Base-by-base conservation (phyloP, 2,329 filamentous ascomycete genomes). In the Beauveria varroae region DNA sequence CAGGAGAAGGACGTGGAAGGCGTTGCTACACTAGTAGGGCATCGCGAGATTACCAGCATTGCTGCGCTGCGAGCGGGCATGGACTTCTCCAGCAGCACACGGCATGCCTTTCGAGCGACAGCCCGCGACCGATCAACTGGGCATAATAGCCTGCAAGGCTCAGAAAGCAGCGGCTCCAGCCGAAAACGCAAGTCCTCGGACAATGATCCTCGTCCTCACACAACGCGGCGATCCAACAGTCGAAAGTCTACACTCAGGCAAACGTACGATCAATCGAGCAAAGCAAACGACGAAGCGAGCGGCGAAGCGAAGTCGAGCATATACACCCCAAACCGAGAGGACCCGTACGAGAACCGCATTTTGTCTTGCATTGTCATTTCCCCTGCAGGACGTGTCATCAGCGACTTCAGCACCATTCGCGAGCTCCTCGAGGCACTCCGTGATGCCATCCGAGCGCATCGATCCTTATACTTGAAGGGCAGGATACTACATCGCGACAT, bases 401-500 rank as follows among this genome's bases (percentile, higher is more conserved):
- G 65, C 34, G 53, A 64, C 28, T 77, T 72, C 60, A 1, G 34
- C 10, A 67, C 67, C 2, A 61, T 68, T 8, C 43, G 16, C 44
- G 72, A 78, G 62, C 64, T 78, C 8, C 67, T 78, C 1, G 63
- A 68, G 49, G 68, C 67, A 1, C 62, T 72, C 20, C 68, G 68
- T 5, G 74, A 77, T 60, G 69, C 69, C 16, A 70, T 77, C 56
- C 71, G 64, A n/a, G 73, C 67, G n/a, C 70, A 77, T 57, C 67
- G 62, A n/a, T 74, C 69, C 16, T 65, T 78, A 0, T 71, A 72
- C 30, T 14, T 66, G 0, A 60, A 71, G 5, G 68, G 70, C 10
- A 66, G 68, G 6, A 73, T 76, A 57, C 68, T 77, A 9, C 70
- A 77, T 62, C 65, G 65, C 37, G 71, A 76, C 41, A 70, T 78